Evolutionary conservation across 179 eudicot species (phyloP), one percentile per base, ranked within the genome.

Genomic region (Heliamphora pulchella): DNA sequence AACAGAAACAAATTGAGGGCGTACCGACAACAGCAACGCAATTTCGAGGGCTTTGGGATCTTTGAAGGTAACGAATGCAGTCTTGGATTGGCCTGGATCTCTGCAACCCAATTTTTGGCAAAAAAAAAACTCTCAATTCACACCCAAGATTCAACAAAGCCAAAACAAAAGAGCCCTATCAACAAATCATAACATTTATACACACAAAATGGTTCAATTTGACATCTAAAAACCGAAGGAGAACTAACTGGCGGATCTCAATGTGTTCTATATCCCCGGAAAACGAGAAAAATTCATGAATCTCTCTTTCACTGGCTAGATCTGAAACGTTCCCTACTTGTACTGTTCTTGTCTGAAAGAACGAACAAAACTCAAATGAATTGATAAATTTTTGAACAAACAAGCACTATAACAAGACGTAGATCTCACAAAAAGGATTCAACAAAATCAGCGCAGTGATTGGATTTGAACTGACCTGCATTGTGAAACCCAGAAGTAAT

Each of bases 11-110:
- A 55, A 20, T 4, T 7, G 51, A 82, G 66, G 43, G 10, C 47
- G 17, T 90, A 96, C 99, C 92, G 99, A 93, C 71, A 96, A 83
- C 72, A 96, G 71, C 70, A 94, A 81, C 44, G 99, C 99, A 50
- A 96, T 90, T 89, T 96, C 99, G 80, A 96, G 94, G 46, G 99
- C 98, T 83, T 84, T 89, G 1, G 94, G 86, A 79, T 96, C 98
- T 80, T 82, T 86, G 74, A 96, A 96, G 1, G 97, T 93, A 46
- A 96, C 99, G 79, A 91, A 93, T 6, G 99, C 98, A 5, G 91
- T 84, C 86, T 81, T 92, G 8, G 86, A 81, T 59, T 84, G 83
- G 65, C 86, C 85, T 66, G 87, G 80, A 74, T 87, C 94, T 76
- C 99, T 93, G 90, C 82, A 85, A 86, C 78, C 80, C 84, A 86